Percentiles rank a stretch among this genome's conserved stretches.
Conservation (phyloP, 768 basidiomycete genomes). For the Boletus insuetus region DNA sequence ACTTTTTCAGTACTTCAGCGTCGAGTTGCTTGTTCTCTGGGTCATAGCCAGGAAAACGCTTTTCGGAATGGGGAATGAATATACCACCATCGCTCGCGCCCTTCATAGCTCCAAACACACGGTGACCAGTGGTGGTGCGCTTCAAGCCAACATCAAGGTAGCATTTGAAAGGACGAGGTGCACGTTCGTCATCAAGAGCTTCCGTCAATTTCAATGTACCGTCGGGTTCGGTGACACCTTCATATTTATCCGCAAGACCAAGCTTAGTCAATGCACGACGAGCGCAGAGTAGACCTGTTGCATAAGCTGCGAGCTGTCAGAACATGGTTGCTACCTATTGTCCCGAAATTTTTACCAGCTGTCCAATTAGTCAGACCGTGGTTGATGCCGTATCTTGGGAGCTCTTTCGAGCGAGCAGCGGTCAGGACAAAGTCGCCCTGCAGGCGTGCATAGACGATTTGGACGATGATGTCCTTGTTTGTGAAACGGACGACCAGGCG, state of each 20-base stretch:
- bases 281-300: conserved; percentile 92
- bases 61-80: conserved; percentile 96
- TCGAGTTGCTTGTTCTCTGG: conserved; percentile 90
- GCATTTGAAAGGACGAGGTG: conserved; percentile 97
- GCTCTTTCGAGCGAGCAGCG: conserved; percentile 85
- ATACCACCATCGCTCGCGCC: conserved; percentile 97
- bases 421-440: conserved; percentile 95
- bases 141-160: conserved; percentile 98
- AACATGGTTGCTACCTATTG: not conserved
- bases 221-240: conserved; percentile 89
- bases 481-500: conserved; percentile 99
- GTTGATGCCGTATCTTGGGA: conserved; percentile 93
- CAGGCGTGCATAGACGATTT: conserved; percentile 95
- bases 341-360: conserved; percentile 58
- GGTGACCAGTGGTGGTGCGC: conserved; percentile 95
- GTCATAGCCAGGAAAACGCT: conserved; percentile 98
- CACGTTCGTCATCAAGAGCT: conserved; percentile 84
- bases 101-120: conserved; percentile 98
- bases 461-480: conserved; percentile 93
- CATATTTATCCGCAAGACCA: conserved; percentile 96
- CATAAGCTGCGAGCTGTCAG: conserved; percentile 64
- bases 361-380: conserved; percentile 99
- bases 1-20: conserved; percentile 92
- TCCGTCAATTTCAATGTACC: conserved; percentile 85
- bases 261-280: conserved; percentile 94